Percentiles rank a stretch among this genome's conserved stretches.
Conservation (phyloP, 345 rosid species). For the Populus davidiana region DNA sequence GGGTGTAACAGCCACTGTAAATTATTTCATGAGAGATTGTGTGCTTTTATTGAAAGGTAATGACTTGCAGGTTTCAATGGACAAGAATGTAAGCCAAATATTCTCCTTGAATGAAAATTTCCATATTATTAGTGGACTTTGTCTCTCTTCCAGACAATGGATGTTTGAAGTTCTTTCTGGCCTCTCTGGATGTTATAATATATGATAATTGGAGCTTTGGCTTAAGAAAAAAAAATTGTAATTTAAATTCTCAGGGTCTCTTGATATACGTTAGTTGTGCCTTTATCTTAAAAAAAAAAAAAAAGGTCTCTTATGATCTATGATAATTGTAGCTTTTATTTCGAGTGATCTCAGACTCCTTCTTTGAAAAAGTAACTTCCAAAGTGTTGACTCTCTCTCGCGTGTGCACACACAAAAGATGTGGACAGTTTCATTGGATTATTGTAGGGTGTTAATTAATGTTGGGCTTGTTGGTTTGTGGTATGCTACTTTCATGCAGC, state of each 20-base stretch:
- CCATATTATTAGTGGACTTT: not conserved
- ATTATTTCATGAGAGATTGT: not conserved
- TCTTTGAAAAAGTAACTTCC: not conserved
- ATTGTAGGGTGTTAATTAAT: not conserved
- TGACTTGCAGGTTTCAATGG: not conserved
- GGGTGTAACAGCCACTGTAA: not conserved
- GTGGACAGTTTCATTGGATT: not conserved
- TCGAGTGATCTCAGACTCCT: not conserved
- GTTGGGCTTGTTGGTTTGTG: not conserved
- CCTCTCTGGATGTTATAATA: not conserved
- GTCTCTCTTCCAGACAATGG: not conserved
- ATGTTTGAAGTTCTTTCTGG: not conserved
- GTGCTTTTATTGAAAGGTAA: not conserved
- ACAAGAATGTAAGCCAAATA: not conserved
- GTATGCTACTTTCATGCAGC: conserved; percentile 28
- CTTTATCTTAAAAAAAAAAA: not conserved
- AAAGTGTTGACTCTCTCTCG: not conserved
- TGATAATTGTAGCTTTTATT: not conserved
- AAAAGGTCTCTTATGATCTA: not conserved
- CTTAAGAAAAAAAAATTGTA: not conserved
- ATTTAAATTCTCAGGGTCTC: not conserved
- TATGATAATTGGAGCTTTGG: not conserved
- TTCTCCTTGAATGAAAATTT: too few species aligned
- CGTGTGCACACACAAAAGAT: not conserved
- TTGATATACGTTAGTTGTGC: not conserved